phyloP scores from a whole-genome alignment of 192 early-diverging fungal species.

The Podila epigama region DNA sequence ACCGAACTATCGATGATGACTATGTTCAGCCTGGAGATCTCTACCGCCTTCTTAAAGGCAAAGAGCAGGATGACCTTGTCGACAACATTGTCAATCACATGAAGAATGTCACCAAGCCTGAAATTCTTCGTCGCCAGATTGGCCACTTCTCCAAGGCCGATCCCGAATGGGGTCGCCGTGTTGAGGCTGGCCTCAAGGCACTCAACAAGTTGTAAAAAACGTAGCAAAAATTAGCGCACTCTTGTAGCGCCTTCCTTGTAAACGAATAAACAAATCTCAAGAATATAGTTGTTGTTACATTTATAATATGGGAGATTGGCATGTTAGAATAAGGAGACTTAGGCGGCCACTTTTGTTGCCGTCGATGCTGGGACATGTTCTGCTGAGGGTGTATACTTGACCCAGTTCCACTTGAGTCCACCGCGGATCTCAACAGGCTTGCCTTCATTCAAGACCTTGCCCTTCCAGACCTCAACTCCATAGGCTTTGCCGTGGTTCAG shows the following conservation, averaged over 20 bases:
- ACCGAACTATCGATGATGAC: constrained; percentile 64
- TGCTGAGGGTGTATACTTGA: constrained; percentile 43
- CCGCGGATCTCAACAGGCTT: constrained; percentile 49
- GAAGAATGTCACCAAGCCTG: constrained; percentile 63
- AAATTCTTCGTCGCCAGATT: constrained; percentile 76
- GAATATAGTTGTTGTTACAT: no score
- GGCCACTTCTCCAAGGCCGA: constrained; percentile 76
- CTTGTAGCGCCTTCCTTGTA: background rate
- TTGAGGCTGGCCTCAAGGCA: constrained; percentile 59
- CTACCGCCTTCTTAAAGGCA: constrained; percentile 68
- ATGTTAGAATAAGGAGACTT: no score
- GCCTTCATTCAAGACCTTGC: constrained; percentile 48
- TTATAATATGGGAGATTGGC: no score
- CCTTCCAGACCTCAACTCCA: constrained; percentile 46
- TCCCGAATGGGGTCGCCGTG: constrained; percentile 73
- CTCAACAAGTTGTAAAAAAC: constrained; percentile 8
- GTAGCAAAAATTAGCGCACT: background rate
- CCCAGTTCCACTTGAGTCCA: constrained; percentile 49
- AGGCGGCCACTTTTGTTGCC: background rate
- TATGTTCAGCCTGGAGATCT: constrained; percentile 72
- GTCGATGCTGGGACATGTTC: constrained; percentile 28
- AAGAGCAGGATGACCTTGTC: constrained; percentile 69
- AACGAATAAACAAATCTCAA: background rate
- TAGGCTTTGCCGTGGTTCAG: constrained; percentile 45
- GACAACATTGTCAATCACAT: constrained; percentile 68